phyloP scores from a whole-genome alignment of 2,329 filamentous ascomycete genomes.

The Elsinoe perseae region DNA sequence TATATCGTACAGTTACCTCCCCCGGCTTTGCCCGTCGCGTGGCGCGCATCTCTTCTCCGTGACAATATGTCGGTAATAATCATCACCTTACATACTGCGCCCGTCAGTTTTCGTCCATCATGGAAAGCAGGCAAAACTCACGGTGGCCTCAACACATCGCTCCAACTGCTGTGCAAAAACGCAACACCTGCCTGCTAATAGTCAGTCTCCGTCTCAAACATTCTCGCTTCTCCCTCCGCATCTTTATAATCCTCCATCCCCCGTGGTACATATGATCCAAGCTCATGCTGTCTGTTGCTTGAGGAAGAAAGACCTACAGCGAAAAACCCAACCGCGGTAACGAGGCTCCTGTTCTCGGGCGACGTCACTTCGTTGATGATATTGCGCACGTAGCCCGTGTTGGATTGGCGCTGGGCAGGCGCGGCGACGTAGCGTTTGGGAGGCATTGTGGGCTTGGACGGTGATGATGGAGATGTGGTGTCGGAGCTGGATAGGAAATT shows the following conservation, averaged over 20 bases:
- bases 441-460: constrained; percentile 12
- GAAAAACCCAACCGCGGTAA: constrained; percentile 43
- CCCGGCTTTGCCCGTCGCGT: too few species aligned
- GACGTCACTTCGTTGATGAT: constrained; percentile 37
- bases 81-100: background rate
- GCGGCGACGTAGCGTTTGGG: constrained; percentile 17
- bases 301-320: constrained; percentile 35
- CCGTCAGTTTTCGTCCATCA: background rate
- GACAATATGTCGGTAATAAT: background rate
- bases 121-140: constrained; percentile 28
- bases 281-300: too few species aligned
- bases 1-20: constrained; percentile 3
- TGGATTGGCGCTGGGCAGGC: constrained; percentile 8
- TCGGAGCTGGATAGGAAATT: background rate
- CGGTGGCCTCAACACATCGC: constrained; percentile 44
- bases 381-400: constrained; percentile 32
- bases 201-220: constrained; percentile 7
- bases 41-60: background rate
- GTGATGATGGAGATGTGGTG: background rate
- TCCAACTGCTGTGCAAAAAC: constrained; percentile 47
- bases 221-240: background rate
- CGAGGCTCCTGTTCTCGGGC: constrained; percentile 43
- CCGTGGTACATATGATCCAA: too few species aligned
- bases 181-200: constrained; percentile 40
- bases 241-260: background rate